A percentile compares a stretch with the other conserved stretches of the same genome.
Evolutionary conservation across 176 grass and related monocot genomes (phyloP).

Genomic region (Avena atlantica): DNA sequence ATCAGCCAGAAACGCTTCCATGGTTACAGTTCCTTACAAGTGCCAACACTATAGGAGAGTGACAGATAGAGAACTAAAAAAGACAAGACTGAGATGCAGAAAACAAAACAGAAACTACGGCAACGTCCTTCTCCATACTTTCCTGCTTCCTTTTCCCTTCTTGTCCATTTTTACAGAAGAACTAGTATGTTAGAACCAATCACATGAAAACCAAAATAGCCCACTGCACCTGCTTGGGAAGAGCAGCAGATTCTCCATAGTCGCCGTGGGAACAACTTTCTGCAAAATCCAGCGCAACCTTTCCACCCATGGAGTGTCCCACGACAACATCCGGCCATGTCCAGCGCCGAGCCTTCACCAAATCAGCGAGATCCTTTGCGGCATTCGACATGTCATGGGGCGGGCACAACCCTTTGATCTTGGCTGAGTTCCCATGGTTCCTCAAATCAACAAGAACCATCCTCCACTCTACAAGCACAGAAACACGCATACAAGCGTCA

Average conservation of each 20-base stretch:
- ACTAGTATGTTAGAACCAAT: not conserved
- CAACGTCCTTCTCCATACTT: too few relatives aligned
- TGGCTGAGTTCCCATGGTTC: slow-evolving; percentile 82
- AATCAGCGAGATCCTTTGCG: slow-evolving; percentile 73
- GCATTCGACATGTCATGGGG: slow-evolving; percentile 71
- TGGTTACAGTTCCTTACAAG: too few relatives aligned
- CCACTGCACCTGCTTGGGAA: slow-evolving; percentile 83
- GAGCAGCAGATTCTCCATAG: slow-evolving; percentile 62
- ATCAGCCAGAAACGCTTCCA: too few relatives aligned
- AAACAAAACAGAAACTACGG: too few relatives aligned
- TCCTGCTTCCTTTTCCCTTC: too few relatives aligned
- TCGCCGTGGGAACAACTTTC: slow-evolving; percentile 70
- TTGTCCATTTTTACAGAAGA: too few relatives aligned
- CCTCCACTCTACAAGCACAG: slow-evolving; percentile 74
- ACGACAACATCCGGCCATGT: slow-evolving; percentile 89
- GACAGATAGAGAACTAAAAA: too few relatives aligned
- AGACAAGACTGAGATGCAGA: too few relatives aligned
- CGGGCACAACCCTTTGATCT: slow-evolving; percentile 57
- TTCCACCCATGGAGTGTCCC: slow-evolving; percentile 98
- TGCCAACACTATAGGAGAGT: too few relatives aligned
- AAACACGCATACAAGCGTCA: not conserved
- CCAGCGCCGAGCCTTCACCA: slow-evolving; percentile 75
- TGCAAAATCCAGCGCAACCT: slow-evolving; percentile 71
- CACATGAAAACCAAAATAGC: not conserved
- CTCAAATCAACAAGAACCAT: slow-evolving; percentile 92